These are phyloP conservation scores for Rhytidhysteron rufulum DNA, from an alignment of 2,329 filamentous ascomycete genomes.

Conservation along the genomic window DNA sequence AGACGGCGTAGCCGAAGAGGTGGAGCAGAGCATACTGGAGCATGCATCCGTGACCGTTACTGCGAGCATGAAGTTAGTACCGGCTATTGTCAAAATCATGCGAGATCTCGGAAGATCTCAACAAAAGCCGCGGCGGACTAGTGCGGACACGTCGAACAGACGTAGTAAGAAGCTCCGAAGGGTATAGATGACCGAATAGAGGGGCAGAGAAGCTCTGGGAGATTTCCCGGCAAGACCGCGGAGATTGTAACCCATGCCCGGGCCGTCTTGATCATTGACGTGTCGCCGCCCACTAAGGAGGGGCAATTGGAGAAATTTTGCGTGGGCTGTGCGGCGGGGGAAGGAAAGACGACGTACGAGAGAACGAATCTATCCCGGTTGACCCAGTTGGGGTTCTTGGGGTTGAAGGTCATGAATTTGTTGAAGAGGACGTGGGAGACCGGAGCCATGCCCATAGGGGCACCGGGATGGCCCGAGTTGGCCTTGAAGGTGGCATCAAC, in stretches of 20 bases:
- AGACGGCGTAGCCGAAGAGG: slow-evolving; percentile 84
- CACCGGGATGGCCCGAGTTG: slow-evolving; percentile 98
- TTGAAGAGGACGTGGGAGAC: slow-evolving; percentile 96
- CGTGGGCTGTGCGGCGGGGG: neutral
- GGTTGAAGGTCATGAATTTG: slow-evolving; percentile 99
- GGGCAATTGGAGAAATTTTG: neutral
- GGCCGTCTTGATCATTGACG: too few species aligned
- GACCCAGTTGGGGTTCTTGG: slow-evolving; percentile 94
- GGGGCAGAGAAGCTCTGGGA: too few species aligned
- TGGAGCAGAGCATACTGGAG: slow-evolving; percentile 98
- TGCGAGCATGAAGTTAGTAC: slow-evolving; percentile 39
- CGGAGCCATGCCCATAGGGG: slow-evolving; percentile 95
- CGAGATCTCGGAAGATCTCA: neutral
- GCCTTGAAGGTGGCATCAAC: slow-evolving; percentile 95
- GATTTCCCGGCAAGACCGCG: slow-evolving; percentile 12
- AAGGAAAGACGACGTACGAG: slow-evolving; percentile 65
- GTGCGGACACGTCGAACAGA: slow-evolving; percentile 10
- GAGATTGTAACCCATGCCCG: slow-evolving; percentile 15
- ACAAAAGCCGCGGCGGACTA: slow-evolving; percentile 10
- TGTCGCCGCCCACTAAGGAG: too few species aligned
- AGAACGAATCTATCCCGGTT: slow-evolving; percentile 99
- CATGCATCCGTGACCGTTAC: slow-evolving; percentile 99
- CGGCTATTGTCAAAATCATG: slow-evolving; percentile 1
- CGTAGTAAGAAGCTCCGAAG: too few species aligned
- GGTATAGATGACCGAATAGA: too few species aligned